These are phyloP conservation scores for Arxiozyma slooffiae DNA, from an alignment of 1,139 yeast species.

Conservation along the genomic window DNA sequence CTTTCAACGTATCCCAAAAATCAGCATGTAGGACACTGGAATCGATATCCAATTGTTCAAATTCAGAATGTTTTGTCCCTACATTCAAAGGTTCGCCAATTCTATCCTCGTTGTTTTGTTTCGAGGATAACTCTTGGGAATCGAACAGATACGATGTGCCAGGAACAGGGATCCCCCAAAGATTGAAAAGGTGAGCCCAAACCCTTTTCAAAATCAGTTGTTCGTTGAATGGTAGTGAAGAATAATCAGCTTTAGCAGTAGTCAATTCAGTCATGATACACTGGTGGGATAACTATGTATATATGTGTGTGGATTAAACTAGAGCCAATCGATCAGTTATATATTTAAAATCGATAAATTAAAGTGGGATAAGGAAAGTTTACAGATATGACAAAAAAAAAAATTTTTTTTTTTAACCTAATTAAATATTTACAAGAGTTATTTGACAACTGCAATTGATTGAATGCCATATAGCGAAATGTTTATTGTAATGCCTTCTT, in stretches of 20 bases:
- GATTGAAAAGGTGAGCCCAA: slow-evolving; percentile 58
- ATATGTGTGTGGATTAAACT: background rate
- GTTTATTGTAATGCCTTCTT: too few species aligned
- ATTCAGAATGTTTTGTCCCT: background rate
- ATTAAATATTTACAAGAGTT: too few species aligned
- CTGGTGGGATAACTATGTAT: too few species aligned
- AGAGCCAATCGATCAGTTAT: background rate
- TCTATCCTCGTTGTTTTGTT: background rate
- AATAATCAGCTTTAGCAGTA: slow-evolving; percentile 5
- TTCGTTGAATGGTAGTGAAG: slow-evolving; percentile 43
- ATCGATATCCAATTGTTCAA: slow-evolving; percentile 29
- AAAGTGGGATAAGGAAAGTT: too few species aligned
- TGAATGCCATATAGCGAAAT: background rate
- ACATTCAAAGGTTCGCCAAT: background rate
- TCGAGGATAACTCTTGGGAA: background rate
- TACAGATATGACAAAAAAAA: background rate
- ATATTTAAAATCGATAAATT: too few species aligned
- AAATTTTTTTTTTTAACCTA: background rate
- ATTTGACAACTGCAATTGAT: background rate
- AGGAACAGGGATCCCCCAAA: slow-evolving; percentile 47
- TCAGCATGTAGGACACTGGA: slow-evolving; percentile 36
- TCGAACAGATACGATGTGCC: background rate
- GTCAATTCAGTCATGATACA: background rate
- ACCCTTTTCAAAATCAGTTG: slow-evolving; percentile 62
- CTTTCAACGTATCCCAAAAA: slow-evolving; percentile 45